Evolutionary conservation across 768 basidiomycete species (phyloP).

Genomic region (Lanmaoa pseudosensibilis): DNA sequence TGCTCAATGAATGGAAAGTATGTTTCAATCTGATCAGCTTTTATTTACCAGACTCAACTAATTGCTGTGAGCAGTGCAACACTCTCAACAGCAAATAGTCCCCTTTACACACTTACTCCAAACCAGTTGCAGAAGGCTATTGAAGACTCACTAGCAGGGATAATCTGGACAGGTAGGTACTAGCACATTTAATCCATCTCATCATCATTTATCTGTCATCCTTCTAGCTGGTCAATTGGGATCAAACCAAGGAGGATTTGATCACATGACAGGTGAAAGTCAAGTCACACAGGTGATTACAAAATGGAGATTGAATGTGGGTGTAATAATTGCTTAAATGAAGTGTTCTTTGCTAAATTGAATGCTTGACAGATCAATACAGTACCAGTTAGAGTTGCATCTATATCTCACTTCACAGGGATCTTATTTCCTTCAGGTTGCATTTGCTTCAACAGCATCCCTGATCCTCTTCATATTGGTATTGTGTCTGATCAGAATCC

Average conservation of each 20-base stretch:
- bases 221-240: conserved; percentile 12
- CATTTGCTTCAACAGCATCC: conserved; percentile 4
- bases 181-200: not conserved
- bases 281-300: conserved; percentile 7
- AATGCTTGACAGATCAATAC: conserved; percentile 8
- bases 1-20: not conserved
- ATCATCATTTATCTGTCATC: not conserved
- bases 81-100: no score
- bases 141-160: conserved; percentile 1
- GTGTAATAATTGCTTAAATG: not conserved
- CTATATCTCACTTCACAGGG: not conserved
- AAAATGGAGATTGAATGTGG: conserved; percentile 16
- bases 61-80: not conserved
- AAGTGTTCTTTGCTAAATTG: not conserved
- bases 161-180: conserved; percentile 13
- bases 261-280: not conserved
- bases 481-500: not conserved
- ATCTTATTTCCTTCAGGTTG: not conserved
- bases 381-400: conserved; percentile 8
- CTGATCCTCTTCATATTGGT: not conserved
- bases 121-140: no score
- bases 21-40: not conserved
- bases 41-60: not conserved
- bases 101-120: no score
- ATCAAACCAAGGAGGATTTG: conserved; percentile 5